Base-by-base conservation (phyloP, 2,329 filamentous ascomycete species). In the Cryoendolithus antarcticus region DNA sequence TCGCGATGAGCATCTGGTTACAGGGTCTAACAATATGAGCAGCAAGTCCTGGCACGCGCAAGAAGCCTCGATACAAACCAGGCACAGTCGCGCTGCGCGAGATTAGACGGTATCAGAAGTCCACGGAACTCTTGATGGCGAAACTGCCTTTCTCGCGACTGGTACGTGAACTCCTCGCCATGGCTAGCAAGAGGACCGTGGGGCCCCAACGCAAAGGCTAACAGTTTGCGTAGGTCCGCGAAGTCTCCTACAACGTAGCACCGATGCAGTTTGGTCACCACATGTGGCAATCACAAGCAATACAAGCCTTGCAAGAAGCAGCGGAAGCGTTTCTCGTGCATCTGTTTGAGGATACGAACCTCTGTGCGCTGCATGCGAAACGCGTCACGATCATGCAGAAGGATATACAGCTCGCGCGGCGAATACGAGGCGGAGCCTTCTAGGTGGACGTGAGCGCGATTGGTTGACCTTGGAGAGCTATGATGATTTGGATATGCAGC, bases 311-410 rank as follows among this genome's bases (percentile, higher is more conserved):
- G 31, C 89, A 98, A 72, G 91, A 98, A 75, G 94, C 91, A 40
- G 88, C 94, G 51, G 91, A 98, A 74, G 93, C 91, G 2, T 96
- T 95, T 71, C 82, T 98, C 58, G 88, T 96, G 67, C 93, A 88
- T 32, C 81, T 96, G 50, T 96, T 96, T 58, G 88, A 96, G 69
- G 89, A 96, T 64, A 95, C 89, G 70, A 96, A 96, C 74, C 72
- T 94, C 38, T 96, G 89, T 71, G 89, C 91, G 61, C 94, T 96
- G 66, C 91, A 96, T 71, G 89, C 91, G 69, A 96, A 96, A 80
- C 86, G 91, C 72, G 91, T 96, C 61, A 96, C 89, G 60, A 96
- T 96, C 69, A 89, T 89, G 69, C 80, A 80, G 62, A 95, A 95
- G 75, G 89, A 95, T 58, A 95, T 96, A 62, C 89, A 96, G 71